Evolutionary conservation across 2,329 filamentous ascomycete species (phyloP), one percentile per base, ranked within the genome.

Genomic region (Botrytis deweyae): DNA sequence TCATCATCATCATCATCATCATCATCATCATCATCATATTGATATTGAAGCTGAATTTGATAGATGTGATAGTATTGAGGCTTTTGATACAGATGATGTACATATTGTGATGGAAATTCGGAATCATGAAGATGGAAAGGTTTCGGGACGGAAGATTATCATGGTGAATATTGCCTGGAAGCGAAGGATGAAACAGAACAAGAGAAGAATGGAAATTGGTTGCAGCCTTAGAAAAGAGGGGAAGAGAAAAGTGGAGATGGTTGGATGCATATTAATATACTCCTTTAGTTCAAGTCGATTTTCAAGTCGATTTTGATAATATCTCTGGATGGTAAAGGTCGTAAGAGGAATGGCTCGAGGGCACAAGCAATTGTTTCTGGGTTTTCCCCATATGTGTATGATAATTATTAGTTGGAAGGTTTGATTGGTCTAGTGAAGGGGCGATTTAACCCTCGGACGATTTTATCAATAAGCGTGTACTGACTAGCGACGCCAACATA

Each of bases 21-120:
- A 67, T 20, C 46, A 42, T 68, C 25, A 42, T 8, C 16, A 38
- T 38, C 29, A 55, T 69, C 66, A 68, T 25, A 69, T 33, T 69
- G 36, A 58, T 25, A 69, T 33, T 69, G 36, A 58, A 29, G 33
- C 65, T 55, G 36, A 40, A 29, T 4, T 38, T 38, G 44, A 38
- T 67, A 36, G 65, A 68, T 68, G 33, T 68, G 65, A 68, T 69
- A 58, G 38, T 20, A 8, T 33, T 29, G 36, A 58, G 25, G 18
- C 38, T 58, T 58, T 42, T 42, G 49, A 69, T 42, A 40, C 66
- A 69, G 66, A 69, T 58, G 38, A 42, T 69, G 38, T 44, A 69
- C 49, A 58, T 33, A 44, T 44, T 58, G 25, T 68, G 65, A 68
- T 33, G 44, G 7, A 16, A 42, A 58, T 12, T 38, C n/a, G 52